Conservation (phyloP, 2,329 filamentous ascomycete species). For the Fusarium sp. region DNA sequence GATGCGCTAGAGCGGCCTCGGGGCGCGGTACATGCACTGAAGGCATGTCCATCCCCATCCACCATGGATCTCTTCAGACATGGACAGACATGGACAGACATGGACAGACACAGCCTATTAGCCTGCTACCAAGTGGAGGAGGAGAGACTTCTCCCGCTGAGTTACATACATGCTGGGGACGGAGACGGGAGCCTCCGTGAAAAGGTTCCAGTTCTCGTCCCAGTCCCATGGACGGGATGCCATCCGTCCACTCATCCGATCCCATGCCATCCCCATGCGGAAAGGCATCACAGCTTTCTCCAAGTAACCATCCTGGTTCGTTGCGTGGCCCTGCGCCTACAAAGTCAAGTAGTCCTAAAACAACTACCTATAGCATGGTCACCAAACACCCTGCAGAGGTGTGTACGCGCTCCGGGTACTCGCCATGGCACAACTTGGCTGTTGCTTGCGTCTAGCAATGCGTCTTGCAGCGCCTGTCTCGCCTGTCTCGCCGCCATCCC, state of each 20-base stretch:
- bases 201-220: slow-evolving; percentile 2
- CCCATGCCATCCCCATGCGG: slow-evolving; percentile 10
- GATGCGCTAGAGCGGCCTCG: slow-evolving; percentile 24
- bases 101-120: not conserved
- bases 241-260: slow-evolving; percentile 17
- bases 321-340: not conserved
- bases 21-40: slow-evolving; percentile 23
- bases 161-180: not conserved
- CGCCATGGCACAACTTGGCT: not conserved
- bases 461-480: slow-evolving; percentile 32
- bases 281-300: slow-evolving; percentile 13
- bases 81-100: not conserved
- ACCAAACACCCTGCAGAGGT: not conserved
- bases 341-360: not conserved
- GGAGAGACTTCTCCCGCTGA: not conserved
- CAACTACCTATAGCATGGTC: not conserved
- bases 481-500: slow-evolving; percentile 13
- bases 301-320: slow-evolving; percentile 7
- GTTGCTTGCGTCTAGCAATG: not conserved
- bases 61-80: slow-evolving; percentile 4
- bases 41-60: slow-evolving; percentile 9
- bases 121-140: not conserved
- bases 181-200: slow-evolving; percentile 7
- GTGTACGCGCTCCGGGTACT: not conserved
- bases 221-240: not conserved